These are phyloP conservation scores for Heimioporus punctisporus DNA, from an alignment of 1,284 basidiomycete species.

Conservation along the genomic window DNA sequence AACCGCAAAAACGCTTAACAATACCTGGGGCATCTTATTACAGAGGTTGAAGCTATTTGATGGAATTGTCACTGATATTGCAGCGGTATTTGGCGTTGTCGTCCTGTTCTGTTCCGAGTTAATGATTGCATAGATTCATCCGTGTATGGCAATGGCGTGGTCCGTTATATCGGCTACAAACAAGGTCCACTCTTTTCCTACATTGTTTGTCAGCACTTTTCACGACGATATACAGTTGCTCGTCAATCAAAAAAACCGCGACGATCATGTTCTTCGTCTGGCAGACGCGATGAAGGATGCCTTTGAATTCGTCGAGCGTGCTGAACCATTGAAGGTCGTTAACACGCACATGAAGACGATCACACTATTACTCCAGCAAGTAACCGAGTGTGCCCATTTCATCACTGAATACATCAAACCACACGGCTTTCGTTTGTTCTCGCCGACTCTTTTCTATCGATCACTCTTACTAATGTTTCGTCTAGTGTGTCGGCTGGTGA, in stretches of 20 bases:
- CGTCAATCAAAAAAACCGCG: constrained; percentile 15
- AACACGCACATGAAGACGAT: constrained; percentile 7
- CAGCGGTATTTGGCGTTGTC: constrained; percentile 9
- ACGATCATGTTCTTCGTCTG: constrained; percentile 11
- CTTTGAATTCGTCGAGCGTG: constrained; percentile 15
- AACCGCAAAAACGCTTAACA: constrained; percentile 13
- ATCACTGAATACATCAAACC: constrained; percentile 23
- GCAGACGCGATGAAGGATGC: constrained; percentile 11
- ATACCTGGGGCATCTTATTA: constrained; percentile 18
- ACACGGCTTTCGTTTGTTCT: constrained; percentile 19
- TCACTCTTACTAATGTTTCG: constrained; percentile 4
- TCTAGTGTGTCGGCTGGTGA: constrained; percentile 15
- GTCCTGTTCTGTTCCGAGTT: not conserved
- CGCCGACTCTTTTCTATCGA: not conserved
- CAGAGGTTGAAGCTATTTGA: constrained; percentile 15
- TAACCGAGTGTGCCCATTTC: constrained; percentile 29
- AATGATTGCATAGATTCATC: constrained; percentile 15
- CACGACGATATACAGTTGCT: constrained; percentile 19
- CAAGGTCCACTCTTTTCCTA: no score
- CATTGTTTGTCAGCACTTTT: no score
- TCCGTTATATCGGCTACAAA: constrained; percentile 24
- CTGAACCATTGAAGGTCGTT: constrained; percentile 7
- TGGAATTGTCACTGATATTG: constrained; percentile 7
- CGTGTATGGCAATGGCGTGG: constrained; percentile 20
- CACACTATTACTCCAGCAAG: constrained; percentile 16